Evolutionary conservation across 23 red algal species (phyloP).

Genomic region (Gracilariopsis chorda): DNA sequence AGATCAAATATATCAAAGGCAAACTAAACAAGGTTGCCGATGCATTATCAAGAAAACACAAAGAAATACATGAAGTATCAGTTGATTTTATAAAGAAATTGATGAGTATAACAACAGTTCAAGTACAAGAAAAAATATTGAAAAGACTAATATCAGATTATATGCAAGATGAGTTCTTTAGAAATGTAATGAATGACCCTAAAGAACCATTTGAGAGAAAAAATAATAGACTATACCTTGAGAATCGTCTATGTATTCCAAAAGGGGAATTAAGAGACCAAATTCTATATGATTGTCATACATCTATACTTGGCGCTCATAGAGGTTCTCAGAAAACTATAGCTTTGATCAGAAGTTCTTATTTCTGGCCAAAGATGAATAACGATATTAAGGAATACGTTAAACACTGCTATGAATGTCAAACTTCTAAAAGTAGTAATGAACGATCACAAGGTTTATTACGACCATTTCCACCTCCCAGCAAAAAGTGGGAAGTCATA

Average conservation of each 20-base stretch:
- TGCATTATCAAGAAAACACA: conserved; percentile 17
- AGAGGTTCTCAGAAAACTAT: not conserved
- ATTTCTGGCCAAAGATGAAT: conserved; percentile 36
- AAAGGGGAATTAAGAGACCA: not conserved
- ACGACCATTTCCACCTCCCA: not conserved
- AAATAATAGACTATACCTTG: not conserved
- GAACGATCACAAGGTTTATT: not conserved
- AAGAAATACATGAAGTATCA: conserved; percentile 3
- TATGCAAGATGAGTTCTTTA: not conserved
- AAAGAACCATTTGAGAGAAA: not conserved
- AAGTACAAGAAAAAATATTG: not conserved
- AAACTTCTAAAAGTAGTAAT: conserved; percentile 10
- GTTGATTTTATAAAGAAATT: conserved; percentile 3
- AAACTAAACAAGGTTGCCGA: conserved; percentile 33
- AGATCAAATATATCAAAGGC: conserved; percentile 38
- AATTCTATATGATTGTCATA: not conserved
- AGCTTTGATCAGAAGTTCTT: not conserved
- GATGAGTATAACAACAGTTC: not conserved
- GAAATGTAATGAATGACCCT: not conserved
- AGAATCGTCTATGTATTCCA: too few species aligned
- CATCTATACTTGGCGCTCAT: not conserved
- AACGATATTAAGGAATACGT: not conserved
- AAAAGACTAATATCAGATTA: not conserved
- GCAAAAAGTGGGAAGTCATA: conserved; percentile 34
- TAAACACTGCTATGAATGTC: not conserved